These are phyloP conservation scores for Cantharellus cinnabarinus DNA, from an alignment of 768 basidiomycete species.

Conservation along the genomic window DNA sequence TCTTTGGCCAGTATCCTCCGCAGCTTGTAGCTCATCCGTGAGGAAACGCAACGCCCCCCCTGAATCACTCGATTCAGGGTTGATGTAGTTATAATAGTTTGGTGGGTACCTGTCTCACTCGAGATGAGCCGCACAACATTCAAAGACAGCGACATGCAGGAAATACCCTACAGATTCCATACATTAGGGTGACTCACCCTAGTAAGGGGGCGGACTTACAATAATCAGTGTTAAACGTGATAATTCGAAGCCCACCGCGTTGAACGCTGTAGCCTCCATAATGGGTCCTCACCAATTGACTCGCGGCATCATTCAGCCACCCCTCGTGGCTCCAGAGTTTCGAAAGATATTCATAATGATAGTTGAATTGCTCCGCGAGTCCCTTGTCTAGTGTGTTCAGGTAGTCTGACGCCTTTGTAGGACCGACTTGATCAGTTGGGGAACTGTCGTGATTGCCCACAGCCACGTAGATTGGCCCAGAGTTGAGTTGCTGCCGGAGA, in stretches of 20 bases:
- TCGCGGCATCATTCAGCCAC: constrained; percentile 42
- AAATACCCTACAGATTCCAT: not conserved
- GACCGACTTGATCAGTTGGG: not conserved
- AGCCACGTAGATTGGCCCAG: constrained; percentile 54
- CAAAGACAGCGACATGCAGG: not conserved
- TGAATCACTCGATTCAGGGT: constrained; percentile 43
- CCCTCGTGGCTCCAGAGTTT: constrained; percentile 46
- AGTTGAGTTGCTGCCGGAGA: constrained; percentile 37
- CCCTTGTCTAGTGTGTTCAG: not conserved
- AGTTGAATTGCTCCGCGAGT: constrained; percentile 11
- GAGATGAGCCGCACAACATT: not conserved
- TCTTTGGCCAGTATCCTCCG: constrained; percentile 55
- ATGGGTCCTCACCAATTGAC: constrained; percentile 38
- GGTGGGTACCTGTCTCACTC: constrained; percentile 20
- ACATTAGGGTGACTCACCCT: not conserved
- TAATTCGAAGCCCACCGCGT: constrained; percentile 49
- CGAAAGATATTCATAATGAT: constrained; percentile 64
- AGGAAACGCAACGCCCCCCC: constrained; percentile 62
- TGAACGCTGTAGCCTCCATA: constrained; percentile 56
- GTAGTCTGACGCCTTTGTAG: not conserved
- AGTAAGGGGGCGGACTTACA: constrained; percentile 26
- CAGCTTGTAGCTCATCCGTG: constrained; percentile 57
- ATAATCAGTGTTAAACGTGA: constrained; percentile 57
- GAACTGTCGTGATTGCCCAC: constrained; percentile 53
- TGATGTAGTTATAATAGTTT: constrained; percentile 63